Conservation (phyloP, 2,329 filamentous ascomycete genomes). For the Mycosphaerelloides madeirae region DNA sequence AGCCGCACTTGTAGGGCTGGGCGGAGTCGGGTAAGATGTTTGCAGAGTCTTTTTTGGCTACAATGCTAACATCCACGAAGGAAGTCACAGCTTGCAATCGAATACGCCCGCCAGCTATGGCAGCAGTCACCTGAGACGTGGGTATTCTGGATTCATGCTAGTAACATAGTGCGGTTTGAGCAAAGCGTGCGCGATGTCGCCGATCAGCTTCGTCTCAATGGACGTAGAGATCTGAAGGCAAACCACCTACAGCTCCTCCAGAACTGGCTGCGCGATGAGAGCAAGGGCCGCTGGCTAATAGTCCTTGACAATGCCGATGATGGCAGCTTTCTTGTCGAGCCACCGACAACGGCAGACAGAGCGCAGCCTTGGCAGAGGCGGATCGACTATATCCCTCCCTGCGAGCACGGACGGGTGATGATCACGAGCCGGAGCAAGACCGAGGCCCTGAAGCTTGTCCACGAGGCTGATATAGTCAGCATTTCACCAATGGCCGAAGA, state of each 20-base stretch:
- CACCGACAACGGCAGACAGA: background rate
- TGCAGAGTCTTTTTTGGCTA: background rate
- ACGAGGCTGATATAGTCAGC: conserved; percentile 13
- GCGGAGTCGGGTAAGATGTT: background rate
- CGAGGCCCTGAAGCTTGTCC: conserved; percentile 17
- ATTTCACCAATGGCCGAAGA: conserved; percentile 22
- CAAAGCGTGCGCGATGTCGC: conserved; percentile 16
- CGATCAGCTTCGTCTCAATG: conserved; percentile 10
- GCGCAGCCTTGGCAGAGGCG: background rate
- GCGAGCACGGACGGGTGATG: conserved; percentile 19
- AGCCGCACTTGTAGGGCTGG: background rate
- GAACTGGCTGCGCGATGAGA: conserved; percentile 6
- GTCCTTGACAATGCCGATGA: conserved; percentile 26
- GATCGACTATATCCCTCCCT: conserved; percentile 15
- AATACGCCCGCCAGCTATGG: conserved; percentile 13
- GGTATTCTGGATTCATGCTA: conserved; percentile 25
- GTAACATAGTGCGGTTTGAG: conserved; percentile 20
- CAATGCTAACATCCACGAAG: conserved; percentile 8
- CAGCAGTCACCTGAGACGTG: conserved; percentile 15
- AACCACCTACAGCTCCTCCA: conserved; percentile 20
- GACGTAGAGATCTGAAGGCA: conserved; percentile 11
- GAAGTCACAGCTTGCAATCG: conserved; percentile 27
- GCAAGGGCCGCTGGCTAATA: conserved; percentile 20
- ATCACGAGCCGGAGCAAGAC: conserved; percentile 19
- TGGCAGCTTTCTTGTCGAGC: conserved; percentile 8